These are phyloP conservation scores for Hexamita inflata DNA, from an alignment of 208 protist species.

Conservation along the genomic window DNA sequence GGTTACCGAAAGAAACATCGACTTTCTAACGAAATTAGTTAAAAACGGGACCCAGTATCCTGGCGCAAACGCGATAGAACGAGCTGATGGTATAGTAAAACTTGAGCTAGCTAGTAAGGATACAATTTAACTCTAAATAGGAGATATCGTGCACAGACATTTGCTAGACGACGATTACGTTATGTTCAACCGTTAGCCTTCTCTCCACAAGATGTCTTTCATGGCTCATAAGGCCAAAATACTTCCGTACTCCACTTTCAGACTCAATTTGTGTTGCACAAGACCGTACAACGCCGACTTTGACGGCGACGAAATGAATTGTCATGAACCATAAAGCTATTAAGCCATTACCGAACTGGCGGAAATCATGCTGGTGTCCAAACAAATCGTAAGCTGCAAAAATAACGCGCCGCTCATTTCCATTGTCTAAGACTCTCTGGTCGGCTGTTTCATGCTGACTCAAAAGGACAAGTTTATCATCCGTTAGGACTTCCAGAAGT, in stretches of 20 bases:
- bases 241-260: constrained; percentile 85
- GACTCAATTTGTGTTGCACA: constrained; percentile 82
- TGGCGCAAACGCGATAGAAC: constrained; percentile 66
- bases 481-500: neutral
- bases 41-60: too few species aligned
- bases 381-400: constrained; percentile 89
- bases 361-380: constrained; percentile 74
- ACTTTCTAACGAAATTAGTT: too few species aligned
- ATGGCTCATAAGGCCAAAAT: constrained; percentile 80
- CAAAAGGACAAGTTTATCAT: constrained; percentile 62
- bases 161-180: constrained; percentile 86
- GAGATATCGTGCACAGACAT: constrained; percentile 96
- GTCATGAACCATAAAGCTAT: constrained; percentile 94
- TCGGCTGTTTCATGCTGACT: constrained; percentile 78
- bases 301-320: constrained; percentile 98
- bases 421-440: constrained; percentile 95
- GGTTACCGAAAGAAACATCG: too few species aligned
- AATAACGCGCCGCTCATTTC: constrained; percentile 89
- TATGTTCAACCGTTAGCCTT: constrained; percentile 97
- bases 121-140: too few species aligned
- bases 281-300: constrained; percentile 97
- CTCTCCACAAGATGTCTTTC: constrained; percentile 92
- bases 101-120: too few species aligned
- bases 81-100: neutral
- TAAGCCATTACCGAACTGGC: constrained; percentile 88